Evolutionary conservation across 2,329 filamentous ascomycete genomes (phyloP).

Genomic region (Fusarium sp.): DNA sequence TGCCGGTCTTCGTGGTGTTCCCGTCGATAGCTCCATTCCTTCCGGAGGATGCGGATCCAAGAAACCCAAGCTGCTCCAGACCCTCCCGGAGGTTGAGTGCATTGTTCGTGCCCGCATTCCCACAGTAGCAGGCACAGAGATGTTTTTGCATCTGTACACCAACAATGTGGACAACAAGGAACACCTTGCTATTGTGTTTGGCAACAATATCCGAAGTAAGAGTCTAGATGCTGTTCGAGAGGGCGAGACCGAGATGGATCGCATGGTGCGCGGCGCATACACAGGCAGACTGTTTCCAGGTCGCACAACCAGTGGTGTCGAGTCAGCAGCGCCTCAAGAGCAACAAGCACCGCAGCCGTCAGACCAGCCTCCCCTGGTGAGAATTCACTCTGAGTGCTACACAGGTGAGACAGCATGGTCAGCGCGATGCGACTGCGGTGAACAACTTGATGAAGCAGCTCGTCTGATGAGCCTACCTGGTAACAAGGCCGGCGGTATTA

Average conservation of each 20-base stretch:
- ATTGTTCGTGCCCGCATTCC: constrained; percentile 95
- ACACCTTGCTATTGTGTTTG: constrained; percentile 96
- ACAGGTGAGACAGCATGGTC: constrained; percentile 99
- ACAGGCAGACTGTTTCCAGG: constrained; percentile 88
- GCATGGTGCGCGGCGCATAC: constrained; percentile 95
- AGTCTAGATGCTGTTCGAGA: constrained; percentile 76
- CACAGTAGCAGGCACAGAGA: constrained; percentile 89
- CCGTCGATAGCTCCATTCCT: constrained; percentile 68
- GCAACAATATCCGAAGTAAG: constrained; percentile 79
- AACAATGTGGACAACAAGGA: constrained; percentile 96
- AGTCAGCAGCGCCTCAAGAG: constrained; percentile 43
- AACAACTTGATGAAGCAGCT: constrained; percentile 96
- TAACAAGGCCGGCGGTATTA: constrained; percentile 79
- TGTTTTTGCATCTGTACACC: constrained; percentile 95
- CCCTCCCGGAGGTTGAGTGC: constrained; percentile 87
- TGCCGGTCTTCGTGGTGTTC: constrained; percentile 60
- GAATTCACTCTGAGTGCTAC: constrained; percentile 98
- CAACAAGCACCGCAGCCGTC: constrained; percentile 10
- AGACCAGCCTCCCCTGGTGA: constrained; percentile 73
- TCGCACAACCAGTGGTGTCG: constrained; percentile 76
- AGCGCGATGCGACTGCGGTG: constrained; percentile 95
- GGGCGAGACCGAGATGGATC: constrained; percentile 86
- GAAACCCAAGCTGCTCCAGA: constrained; percentile 76
- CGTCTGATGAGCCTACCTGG: constrained; percentile 84
- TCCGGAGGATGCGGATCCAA: constrained; percentile 70